phyloP scores from a whole-genome alignment of 108 stramenopile species.

The Fistulifera pelliculosa region DNA sequence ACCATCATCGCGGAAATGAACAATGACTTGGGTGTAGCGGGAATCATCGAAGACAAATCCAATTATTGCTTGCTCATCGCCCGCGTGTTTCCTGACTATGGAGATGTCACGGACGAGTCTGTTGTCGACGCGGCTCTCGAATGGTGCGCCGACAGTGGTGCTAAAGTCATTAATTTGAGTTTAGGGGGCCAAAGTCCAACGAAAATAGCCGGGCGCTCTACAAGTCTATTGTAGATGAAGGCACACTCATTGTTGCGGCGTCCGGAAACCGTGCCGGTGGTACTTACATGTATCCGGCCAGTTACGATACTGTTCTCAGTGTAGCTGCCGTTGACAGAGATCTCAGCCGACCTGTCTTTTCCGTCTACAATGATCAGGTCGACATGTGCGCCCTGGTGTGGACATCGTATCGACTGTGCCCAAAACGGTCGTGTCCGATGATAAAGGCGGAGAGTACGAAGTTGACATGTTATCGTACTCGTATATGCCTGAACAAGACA shows the following conservation, averaged over 20 bases:
- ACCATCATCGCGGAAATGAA: constrained; percentile 3
- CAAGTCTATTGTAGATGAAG: constrained; percentile 3
- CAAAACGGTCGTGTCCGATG: too few relatives aligned
- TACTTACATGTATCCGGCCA: constrained; percentile 24
- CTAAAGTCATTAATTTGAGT: constrained; percentile 33
- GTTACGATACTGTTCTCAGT: constrained; percentile 22
- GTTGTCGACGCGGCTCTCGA: background rate
- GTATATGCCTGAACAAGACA: background rate
- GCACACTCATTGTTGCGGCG: constrained; percentile 29
- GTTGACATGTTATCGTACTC: background rate
- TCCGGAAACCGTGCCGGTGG: constrained; percentile 29
- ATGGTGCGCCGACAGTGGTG: constrained; percentile 10
- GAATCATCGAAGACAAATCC: background rate
- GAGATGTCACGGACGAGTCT: background rate
- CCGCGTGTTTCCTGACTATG: constrained; percentile 4
- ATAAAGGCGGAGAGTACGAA: background rate
- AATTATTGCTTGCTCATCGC: constrained; percentile 1
- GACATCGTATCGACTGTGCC: constrained; percentile 11
- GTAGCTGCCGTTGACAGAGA: constrained; percentile 27
- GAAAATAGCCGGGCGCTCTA: constrained; percentile 10
- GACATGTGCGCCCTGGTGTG: constrained; percentile 29
- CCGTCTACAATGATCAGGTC: constrained; percentile 22
- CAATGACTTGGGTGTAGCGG: constrained; percentile 2
- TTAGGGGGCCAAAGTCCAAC: constrained; percentile 19
- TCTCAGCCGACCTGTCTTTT: constrained; percentile 9